Evolutionary conservation across 2,329 filamentous ascomycete species (phyloP), one percentile per base, ranked within the genome.

Genomic region (Colletotrichum sp.): DNA sequence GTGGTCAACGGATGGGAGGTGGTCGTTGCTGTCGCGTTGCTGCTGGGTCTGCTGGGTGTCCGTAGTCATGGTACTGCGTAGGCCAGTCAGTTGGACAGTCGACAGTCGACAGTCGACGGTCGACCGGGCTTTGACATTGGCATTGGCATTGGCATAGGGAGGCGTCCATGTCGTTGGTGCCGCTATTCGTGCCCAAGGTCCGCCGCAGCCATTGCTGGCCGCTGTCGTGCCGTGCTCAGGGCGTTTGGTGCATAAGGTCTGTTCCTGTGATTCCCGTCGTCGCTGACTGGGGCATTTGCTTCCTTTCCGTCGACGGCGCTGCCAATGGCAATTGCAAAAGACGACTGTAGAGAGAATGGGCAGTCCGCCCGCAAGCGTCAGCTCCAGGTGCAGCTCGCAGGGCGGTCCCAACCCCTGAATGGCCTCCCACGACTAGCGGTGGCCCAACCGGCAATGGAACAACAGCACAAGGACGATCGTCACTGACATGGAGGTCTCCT

Each of bases 351-450:
- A 21, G 43, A 36, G 68, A 48, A 48, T 21, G 68, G 18, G 61
- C 30, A 63, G 36, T 32, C 66, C 21, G 65, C 65, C n/a, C 43
- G 24, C 32, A 55, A 69, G 52, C 30, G 66, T 26, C 61, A 43
- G 70, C 28, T 65, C 28, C 60, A 60, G 21, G 48, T 52, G 60
- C 48, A 66, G 72, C 70, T 76, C 65, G 59, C 65, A 76, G 60
- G 71, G 59, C 48, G 65, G 74, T 73, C 74, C 65, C 28, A 59
- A 74, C 71, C 74, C 73, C 70, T 76, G 65, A 28, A 28, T 36
- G 64, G 4, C 26, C 10, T 48, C 43, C 43, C 10, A 48, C 43
- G 43, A 48, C 43, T 21, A 48, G 68, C 68, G 68, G 69, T 71
- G 72, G 72, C 68, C 68, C 59, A 71, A 57, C 21, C 68, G 64